Percentiles rank a stretch among this genome's conserved stretches.
These are phyloP conservation scores for Nakaseomyces sp. DNA, from an alignment of 1,139 yeast species.

Conservation along the genomic window DNA sequence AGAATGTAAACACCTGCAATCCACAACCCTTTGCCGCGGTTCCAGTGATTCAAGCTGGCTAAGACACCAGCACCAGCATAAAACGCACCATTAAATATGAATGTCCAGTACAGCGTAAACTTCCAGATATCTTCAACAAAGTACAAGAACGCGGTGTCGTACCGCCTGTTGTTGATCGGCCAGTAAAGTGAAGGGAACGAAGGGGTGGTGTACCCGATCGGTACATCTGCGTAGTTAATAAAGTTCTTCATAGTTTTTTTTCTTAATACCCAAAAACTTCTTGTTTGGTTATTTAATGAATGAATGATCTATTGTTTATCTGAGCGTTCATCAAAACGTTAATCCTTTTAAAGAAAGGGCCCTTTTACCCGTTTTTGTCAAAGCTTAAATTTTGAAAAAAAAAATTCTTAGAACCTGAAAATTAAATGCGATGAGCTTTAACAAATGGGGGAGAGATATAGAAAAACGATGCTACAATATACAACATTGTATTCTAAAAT, in stretches of 20 bases:
- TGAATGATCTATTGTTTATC: too few species aligned
- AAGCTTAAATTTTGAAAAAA: too few species aligned
- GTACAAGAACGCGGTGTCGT: constrained; percentile 53
- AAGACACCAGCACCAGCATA: constrained; percentile 58
- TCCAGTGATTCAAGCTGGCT: constrained; percentile 48
- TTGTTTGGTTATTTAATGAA: too few species aligned
- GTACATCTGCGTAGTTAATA: constrained; percentile 40
- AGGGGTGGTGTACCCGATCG: constrained; percentile 77
- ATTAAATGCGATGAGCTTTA: constrained; percentile 3
- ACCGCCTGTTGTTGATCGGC: constrained; percentile 45
- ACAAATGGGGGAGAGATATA: too few species aligned
- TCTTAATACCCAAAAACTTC: too few species aligned
- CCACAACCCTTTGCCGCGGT: constrained; percentile 35
- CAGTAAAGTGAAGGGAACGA: constrained; percentile 71
- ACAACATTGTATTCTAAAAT: too few species aligned
- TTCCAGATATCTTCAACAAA: constrained; percentile 69
- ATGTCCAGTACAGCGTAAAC: constrained; percentile 75
- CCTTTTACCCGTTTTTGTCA: constrained; percentile 1
- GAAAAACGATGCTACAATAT: too few species aligned
- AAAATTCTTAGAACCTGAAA: background rate
- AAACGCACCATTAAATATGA: constrained; percentile 56
- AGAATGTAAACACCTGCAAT: constrained; percentile 41
- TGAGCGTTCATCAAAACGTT: too few species aligned
- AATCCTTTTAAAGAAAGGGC: too few species aligned
- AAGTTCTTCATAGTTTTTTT: constrained; percentile 21